A percentile compares a stretch with the other conserved stretches of the same genome.
Conservation (phyloP, 345 rosid species). For the Eucalyptus polyanthemos region DNA sequence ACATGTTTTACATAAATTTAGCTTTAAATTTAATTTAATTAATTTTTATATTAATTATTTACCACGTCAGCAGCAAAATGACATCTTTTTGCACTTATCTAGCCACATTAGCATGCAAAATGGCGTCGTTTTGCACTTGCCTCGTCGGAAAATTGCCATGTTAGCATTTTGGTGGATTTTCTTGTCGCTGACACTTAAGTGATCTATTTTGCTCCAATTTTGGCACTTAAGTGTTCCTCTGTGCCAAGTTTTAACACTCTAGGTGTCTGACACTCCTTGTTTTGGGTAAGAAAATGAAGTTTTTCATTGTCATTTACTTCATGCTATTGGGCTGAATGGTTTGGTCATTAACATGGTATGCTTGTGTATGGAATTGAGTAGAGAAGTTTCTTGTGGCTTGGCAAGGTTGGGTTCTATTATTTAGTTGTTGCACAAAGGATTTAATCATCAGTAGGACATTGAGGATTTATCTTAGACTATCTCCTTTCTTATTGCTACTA, state of each 20-base stretch:
- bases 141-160: accelerated
- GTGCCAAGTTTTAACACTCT: too few relatives aligned
- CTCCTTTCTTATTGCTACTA: not conserved
- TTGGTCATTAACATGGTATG: not conserved
- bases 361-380: not conserved
- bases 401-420: too few relatives aligned
- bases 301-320: not conserved
- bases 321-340: not conserved
- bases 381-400: not conserved
- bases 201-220: too few relatives aligned
- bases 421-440: not conserved
- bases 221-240: too few relatives aligned
- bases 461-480: not conserved
- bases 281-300: not conserved
- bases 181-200: accelerated
- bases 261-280: accelerated
- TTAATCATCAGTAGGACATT: not conserved
- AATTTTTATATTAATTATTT: too few relatives aligned
- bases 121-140: too few relatives aligned
- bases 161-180: too few relatives aligned
- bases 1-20: too few relatives aligned
- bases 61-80: too few relatives aligned
- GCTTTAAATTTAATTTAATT: accelerated
- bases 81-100: accelerated
- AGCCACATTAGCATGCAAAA: accelerated